Conservation (phyloP, 345 rosid species). For the Xanthoceras sorbifolium region DNA sequence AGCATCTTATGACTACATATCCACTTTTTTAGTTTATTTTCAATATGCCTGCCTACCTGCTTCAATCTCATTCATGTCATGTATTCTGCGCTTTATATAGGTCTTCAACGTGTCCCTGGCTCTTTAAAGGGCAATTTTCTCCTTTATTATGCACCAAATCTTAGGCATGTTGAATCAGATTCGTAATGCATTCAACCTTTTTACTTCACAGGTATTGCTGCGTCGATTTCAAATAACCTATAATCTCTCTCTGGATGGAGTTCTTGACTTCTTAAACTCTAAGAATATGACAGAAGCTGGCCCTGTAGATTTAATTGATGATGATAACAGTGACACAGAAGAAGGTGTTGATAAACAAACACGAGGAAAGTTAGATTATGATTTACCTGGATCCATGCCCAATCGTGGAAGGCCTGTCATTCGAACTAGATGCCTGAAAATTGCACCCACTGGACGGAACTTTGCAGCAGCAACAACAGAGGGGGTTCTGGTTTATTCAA, state of each 20-base stretch:
- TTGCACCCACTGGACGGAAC: conserved; percentile 93
- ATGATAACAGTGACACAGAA: conserved; percentile 76
- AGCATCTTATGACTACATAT: background rate
- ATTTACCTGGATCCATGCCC: conserved; percentile 87
- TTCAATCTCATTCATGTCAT: background rate
- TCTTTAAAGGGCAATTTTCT: background rate
- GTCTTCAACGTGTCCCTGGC: background rate
- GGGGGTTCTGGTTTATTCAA: conserved; percentile 85
- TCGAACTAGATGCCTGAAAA: conserved; percentile 77
- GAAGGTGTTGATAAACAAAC: conserved; percentile 82
- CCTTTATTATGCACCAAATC: background rate
- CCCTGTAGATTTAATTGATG: conserved; percentile 89
- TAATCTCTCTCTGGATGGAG: conserved; percentile 89
- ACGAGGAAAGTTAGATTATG: conserved; percentile 70
- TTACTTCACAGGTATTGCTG: conserved; percentile 62
- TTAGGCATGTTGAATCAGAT: background rate
- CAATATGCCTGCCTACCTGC: background rate
- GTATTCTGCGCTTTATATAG: background rate
- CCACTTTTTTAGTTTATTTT: background rate
- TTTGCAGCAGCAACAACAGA: conserved; percentile 97
- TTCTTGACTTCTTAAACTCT: conserved; percentile 90
- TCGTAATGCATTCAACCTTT: conserved; percentile 5
- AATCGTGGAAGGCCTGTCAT: conserved; percentile 80
- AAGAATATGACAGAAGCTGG: conserved; percentile 98
- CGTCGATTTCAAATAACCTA: conserved; percentile 83